Conservation (phyloP, 345 rosid species). For the Citrus glauca region DNA sequence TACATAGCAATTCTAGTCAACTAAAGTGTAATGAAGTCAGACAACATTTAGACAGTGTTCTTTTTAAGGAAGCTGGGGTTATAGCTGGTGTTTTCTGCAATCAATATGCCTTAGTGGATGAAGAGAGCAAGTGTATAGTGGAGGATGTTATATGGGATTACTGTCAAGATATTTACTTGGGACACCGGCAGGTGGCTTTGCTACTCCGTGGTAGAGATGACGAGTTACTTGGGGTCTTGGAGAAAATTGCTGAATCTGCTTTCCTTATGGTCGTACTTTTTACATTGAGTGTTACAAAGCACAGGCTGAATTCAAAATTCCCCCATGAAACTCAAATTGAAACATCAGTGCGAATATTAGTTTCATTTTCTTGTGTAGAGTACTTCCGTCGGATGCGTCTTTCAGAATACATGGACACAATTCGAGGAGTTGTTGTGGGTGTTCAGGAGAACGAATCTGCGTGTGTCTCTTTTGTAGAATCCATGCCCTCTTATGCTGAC, state of each 20-base stretch:
- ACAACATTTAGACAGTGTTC: slow-evolving; percentile 51
- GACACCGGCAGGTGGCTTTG: slow-evolving; percentile 63
- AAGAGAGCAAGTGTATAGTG: slow-evolving; percentile 49
- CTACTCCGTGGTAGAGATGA: slow-evolving; percentile 56
- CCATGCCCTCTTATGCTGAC: slow-evolving; percentile 67
- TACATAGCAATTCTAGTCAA: slow-evolving; percentile 22
- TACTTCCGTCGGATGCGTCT: slow-evolving; percentile 79
- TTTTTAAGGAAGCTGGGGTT: slow-evolving; percentile 79
- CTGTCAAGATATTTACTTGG: slow-evolving; percentile 68
- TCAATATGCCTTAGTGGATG: slow-evolving; percentile 63
- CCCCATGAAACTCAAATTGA: slow-evolving; percentile 53
- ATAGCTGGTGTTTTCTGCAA: slow-evolving; percentile 73
- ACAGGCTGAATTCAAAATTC: slow-evolving; percentile 44
- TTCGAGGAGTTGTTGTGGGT: slow-evolving; percentile 63
- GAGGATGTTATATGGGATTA: slow-evolving; percentile 73
- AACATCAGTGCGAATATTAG: slow-evolving; percentile 64
- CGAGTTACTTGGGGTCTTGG: slow-evolving; percentile 53
- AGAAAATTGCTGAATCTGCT: slow-evolving; percentile 86
- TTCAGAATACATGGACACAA: slow-evolving; percentile 86
- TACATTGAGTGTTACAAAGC: slow-evolving; percentile 71
- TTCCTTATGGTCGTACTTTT: slow-evolving; percentile 89
- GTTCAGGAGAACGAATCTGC: slow-evolving; percentile 76
- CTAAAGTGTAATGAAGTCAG: slow-evolving; percentile 34
- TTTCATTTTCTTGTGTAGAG: slow-evolving; percentile 79
- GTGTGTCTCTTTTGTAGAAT: slow-evolving; percentile 66